Percentiles rank a stretch among this genome's conserved stretches.
Conservation (phyloP, 148 eudicot genomes). For the Silene uniflora region DNA sequence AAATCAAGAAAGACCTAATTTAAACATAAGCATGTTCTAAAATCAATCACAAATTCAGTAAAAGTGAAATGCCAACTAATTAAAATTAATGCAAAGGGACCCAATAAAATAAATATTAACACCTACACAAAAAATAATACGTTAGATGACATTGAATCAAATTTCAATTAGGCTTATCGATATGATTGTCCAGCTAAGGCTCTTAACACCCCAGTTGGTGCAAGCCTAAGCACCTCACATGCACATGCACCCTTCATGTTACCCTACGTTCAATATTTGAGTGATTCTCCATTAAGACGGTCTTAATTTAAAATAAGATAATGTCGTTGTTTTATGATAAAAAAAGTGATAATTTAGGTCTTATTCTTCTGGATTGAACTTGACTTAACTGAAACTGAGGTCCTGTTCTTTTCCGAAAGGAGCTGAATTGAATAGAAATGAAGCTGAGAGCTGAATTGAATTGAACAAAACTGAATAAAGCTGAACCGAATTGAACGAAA, state of each 20-base stretch:
- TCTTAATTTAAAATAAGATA: no score
- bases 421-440: no score
- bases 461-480: no score
- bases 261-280: background rate
- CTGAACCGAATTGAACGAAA: no score
- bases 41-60: slow-evolving; percentile 6
- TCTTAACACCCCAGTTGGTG: slow-evolving; percentile 4
- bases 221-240: slow-evolving; percentile 10
- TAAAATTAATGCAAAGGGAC: slow-evolving; percentile 16
- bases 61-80: slow-evolving; percentile 5
- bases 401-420: no score
- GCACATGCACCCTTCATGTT: slow-evolving; percentile 13
- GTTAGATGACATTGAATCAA: background rate
- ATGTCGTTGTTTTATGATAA: no score
- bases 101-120: slow-evolving; percentile 16
- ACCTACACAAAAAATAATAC: slow-evolving; percentile 9
- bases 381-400: no score
- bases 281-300: no score
- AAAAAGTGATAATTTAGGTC: no score
- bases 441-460: no score
- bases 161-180: background rate
- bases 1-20: slow-evolving; percentile 12
- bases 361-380: no score
- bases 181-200: slow-evolving; percentile 23
- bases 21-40: slow-evolving; percentile 8